Evolutionary conservation across 1,284 basidiomycete species (phyloP).

Genomic region (Hymenochaete sp.): DNA sequence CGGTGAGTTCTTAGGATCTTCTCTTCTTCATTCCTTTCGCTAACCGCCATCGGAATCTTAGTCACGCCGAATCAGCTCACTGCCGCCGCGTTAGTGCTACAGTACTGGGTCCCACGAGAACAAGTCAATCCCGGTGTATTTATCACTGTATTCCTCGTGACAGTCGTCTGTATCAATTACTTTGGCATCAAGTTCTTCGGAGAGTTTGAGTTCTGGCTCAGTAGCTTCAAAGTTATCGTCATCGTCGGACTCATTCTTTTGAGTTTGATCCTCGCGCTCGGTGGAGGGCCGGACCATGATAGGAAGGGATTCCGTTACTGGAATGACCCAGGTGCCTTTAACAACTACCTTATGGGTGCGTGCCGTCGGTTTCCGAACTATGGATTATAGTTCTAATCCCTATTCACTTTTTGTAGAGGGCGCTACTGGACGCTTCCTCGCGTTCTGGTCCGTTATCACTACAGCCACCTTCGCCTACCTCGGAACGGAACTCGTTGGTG

Average conservation of each 20-base stretch:
- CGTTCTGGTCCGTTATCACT: slow-evolving; percentile 48
- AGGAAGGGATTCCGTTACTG: slow-evolving; percentile 49
- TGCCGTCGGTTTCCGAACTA: slow-evolving; percentile 1
- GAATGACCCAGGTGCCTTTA: slow-evolving; percentile 28
- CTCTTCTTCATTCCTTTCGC: too few species aligned
- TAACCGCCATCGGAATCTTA: too few species aligned
- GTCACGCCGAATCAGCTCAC: slow-evolving; percentile 43
- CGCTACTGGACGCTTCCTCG: slow-evolving; percentile 33
- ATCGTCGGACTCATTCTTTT: slow-evolving; percentile 47
- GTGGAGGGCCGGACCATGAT: slow-evolving; percentile 47
- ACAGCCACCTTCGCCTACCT: slow-evolving; percentile 49
- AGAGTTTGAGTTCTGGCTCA: slow-evolving; percentile 44
- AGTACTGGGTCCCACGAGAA: slow-evolving; percentile 46
- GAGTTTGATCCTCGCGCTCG: slow-evolving; percentile 46
- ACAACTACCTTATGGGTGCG: slow-evolving; percentile 12
- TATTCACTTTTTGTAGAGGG: slow-evolving; percentile 5
- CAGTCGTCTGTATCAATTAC: slow-evolving; percentile 45
- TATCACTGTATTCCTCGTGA: slow-evolving; percentile 46
- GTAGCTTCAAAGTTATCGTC: slow-evolving; percentile 31
- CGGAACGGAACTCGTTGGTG: slow-evolving; percentile 47
- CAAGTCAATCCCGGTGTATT: slow-evolving; percentile 37
- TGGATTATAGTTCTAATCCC: slow-evolving; percentile 7
- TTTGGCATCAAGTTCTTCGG: slow-evolving; percentile 48
- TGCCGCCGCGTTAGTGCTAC: slow-evolving; percentile 52
- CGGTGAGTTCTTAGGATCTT: too few species aligned